A percentile compares a stretch with the other conserved stretches of the same genome.
Conservation (phyloP, 2,329 filamentous ascomycete species). For the Colletotrichum spaethianum region DNA sequence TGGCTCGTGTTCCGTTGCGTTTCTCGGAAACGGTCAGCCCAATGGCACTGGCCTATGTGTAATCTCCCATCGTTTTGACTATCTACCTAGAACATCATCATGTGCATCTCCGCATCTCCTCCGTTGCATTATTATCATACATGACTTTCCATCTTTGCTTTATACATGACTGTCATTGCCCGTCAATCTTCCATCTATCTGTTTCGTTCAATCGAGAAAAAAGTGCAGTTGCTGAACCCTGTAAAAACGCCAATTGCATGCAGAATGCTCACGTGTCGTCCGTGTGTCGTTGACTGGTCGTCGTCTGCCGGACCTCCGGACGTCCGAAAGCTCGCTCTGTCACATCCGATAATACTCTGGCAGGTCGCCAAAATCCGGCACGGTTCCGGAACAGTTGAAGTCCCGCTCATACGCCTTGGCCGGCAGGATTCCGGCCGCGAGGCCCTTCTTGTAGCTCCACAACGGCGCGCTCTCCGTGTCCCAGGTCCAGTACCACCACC, state of each 20-base stretch:
- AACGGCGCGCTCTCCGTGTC: conserved; percentile 87
- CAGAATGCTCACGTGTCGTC: conserved; percentile 13
- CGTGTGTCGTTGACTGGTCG: not conserved
- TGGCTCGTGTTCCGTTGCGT: not conserved
- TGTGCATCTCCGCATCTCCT: conserved; percentile 12
- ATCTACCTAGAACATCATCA: conserved; percentile 24
- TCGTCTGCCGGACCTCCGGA: conserved; percentile 12
- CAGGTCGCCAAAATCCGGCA: conserved; percentile 68
- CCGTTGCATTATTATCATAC: conserved; percentile 29
- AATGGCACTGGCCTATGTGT: not conserved
- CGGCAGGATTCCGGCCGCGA: conserved; percentile 85
- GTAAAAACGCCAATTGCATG: conserved; percentile 25
- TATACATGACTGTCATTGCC: not conserved
- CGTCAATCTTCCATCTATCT: conserved; percentile 5
- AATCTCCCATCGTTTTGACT: not conserved
- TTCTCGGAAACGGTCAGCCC: not conserved
- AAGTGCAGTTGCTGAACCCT: conserved; percentile 26
- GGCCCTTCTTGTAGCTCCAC: conserved; percentile 92
- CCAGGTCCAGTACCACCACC: conserved; percentile 99
- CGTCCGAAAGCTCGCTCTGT: not conserved
- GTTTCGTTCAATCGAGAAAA: not conserved
- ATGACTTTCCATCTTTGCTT: not conserved
- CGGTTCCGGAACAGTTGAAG: conserved; percentile 76
- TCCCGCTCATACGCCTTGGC: conserved; percentile 77
- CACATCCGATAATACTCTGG: conserved; percentile 62